phyloP scores from a whole-genome alignment of 305 asterid genomes.

The Ajuga reptans region DNA sequence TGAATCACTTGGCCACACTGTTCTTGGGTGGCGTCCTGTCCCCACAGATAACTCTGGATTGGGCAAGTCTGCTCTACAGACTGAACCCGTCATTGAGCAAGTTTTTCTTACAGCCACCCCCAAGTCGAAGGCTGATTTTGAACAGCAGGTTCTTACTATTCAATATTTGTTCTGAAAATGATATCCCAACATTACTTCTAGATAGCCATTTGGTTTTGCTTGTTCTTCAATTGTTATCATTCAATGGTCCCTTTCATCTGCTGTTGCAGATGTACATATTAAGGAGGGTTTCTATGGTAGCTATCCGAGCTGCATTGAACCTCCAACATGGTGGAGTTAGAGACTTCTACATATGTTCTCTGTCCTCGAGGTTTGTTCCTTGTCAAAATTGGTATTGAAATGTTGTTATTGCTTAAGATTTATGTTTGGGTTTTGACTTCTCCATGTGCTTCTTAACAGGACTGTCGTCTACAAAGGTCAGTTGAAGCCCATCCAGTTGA shows the following conservation, averaged over 20 bases:
- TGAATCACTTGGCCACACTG: constrained; percentile 94
- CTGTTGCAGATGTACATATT: constrained; percentile 75
- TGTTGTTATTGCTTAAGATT: background rate
- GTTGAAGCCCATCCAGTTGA: constrained; percentile 85
- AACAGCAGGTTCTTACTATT: constrained; percentile 64
- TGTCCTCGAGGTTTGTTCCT: constrained; percentile 75
- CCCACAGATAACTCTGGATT: constrained; percentile 85
- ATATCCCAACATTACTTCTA: background rate
- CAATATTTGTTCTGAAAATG: constrained; percentile 8
- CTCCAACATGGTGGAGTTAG: constrained; percentile 81
- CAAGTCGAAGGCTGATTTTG: constrained; percentile 74
- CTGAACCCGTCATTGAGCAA: constrained; percentile 94
- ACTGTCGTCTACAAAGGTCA: constrained; percentile 98
- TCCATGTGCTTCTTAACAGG: constrained; percentile 37
- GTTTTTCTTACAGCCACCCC: constrained; percentile 87
- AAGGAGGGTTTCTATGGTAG: constrained; percentile 95
- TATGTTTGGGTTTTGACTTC: background rate
- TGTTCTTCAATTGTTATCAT: background rate
- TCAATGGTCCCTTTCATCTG: constrained; percentile 2
- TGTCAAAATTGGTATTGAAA: background rate
- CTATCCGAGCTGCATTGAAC: constrained; percentile 95
- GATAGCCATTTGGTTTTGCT: background rate
- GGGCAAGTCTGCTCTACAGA: constrained; percentile 91
- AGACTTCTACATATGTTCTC: constrained; percentile 93
- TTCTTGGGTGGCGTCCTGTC: constrained; percentile 90